Evolutionary conservation across 768 basidiomycete genomes (phyloP), one percentile per base, ranked within the genome.

Genomic region (Leccinum arenicola): DNA sequence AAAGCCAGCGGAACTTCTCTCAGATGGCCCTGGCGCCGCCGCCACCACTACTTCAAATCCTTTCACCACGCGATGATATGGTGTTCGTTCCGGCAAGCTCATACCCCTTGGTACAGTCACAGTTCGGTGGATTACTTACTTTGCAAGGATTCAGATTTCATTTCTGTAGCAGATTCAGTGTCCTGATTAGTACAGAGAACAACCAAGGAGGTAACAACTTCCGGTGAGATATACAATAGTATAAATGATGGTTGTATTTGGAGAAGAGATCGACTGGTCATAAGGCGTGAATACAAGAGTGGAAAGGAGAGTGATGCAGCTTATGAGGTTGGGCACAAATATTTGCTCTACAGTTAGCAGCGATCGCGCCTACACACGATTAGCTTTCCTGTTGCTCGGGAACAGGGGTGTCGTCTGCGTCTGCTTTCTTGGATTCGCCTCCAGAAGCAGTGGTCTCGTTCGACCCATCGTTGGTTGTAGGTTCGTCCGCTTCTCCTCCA

Each of bases 401-500:
- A 29, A 53, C 40, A 31, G 38, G 50, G 0, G 12, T 43, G 19
- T 49, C 55, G 6, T 58, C 53, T 1, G 40, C 11, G 6, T 52
- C 55, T n/a, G 43, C 63, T 12, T 54, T 52, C 21, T 54, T 61
- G 33, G 50, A 50, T 36, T 66, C 61, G 10, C 27, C 40, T 27
- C 35, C 53, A 45, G 47, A 35, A 10, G 47, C 4, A 50, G 52
- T 50, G 3, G 38, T 38, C 35, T 57, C 68, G n/a, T 54, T 53
- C 52, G 27, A 38, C 3, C 17, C 23, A 29, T 59, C 60, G 12
- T 56, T 61, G 45, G 48, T 12, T 29, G 31, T 27, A 7, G 43
- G 49, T 25, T 50, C 62, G 6, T 73, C 65, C 11, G 51, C 27
- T 47, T 64, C 70, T 29, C 66, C 70, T 50, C 62, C 65, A n/a